Base-by-base conservation (phyloP, 768 basidiomycete species). In the Boletales sp. region DNA sequence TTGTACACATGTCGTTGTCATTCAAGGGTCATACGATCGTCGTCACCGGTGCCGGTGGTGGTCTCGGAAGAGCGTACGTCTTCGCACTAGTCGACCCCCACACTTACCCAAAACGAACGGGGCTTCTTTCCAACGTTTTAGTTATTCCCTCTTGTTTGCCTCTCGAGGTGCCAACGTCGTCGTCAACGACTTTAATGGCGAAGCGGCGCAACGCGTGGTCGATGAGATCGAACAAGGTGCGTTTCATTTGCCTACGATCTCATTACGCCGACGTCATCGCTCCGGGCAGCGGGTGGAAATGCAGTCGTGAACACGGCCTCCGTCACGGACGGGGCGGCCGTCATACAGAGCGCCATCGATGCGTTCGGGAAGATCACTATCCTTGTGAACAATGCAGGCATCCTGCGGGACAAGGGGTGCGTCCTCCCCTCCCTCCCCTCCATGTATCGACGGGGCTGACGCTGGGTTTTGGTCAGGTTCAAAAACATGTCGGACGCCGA, bases 401-500 rank as follows among this genome's bases (percentile, higher is more conserved):
- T 97, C 50, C 69, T 93, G 48, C 76, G 90, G 43, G 89, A 87
- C 64, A 89, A 81, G 65, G 86, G 84, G 87, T 88, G 43, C 36
- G 76, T 63, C 58, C 21, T n/a, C 38, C 17, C 29, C 10, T 41
- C 27, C 10, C 13, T 40, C 37, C 14, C 11, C 35, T 4, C 2
- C 21, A 4, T 4, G 21, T 21, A 21, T 21, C 21, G 21, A 21
- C 21, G 21, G 21, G 21, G 21, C 21, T 21, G 21, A 21, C 21
- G 2, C 21, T 21, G 21, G 21, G 21, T 21, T 21, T 21, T 21
- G 2, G 1, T 8, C 56, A 92, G 90, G 17, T 94, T 99, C 79
- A 95, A 91, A 78, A 97, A 94, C 70, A 97, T 99, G 92, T 76
- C 90, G 0, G 94, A 98, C 68, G 80, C 84, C 63, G 94, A 97